phyloP scores from a whole-genome alignment of 352 stramenopile species.

The Globisporangium carolinianum region DNA sequence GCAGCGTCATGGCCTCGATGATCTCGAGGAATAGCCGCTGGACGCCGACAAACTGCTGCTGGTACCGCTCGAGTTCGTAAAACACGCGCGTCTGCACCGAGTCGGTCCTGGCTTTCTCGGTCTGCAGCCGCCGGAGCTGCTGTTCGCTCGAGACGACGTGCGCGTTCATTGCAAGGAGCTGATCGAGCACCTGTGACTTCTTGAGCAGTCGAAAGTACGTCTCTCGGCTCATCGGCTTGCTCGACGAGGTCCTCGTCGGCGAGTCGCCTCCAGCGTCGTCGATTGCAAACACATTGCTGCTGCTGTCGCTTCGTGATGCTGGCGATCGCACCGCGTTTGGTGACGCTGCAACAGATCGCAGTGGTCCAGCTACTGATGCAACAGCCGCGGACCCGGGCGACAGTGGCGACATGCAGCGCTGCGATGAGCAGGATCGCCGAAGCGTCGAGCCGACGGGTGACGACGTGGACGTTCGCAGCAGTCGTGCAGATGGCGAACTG shows the following conservation, averaged over 20 bases:
- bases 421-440: conserved; percentile 26
- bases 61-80: conserved; percentile 42
- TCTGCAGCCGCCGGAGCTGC: conserved; percentile 33
- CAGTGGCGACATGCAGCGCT: conserved; percentile 19
- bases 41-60: conserved; percentile 38
- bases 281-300: neutral
- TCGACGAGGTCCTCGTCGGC: neutral
- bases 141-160: conserved; percentile 32
- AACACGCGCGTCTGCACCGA: conserved; percentile 48
- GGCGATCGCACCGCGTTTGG: neutral
- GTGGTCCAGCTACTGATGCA: neutral
- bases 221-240: conserved; percentile 32
- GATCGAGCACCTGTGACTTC: conserved; percentile 56
- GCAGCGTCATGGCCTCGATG: conserved; percentile 33
- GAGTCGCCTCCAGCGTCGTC: neutral
- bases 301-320: neutral
- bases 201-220: conserved; percentile 66
- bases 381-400: neutral
- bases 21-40: conserved; percentile 48
- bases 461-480: neutral
- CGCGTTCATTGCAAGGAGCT: conserved; percentile 35
- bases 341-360: neutral
- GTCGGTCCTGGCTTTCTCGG: conserved; percentile 36
- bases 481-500: neutral
- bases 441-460: neutral